Evolutionary conservation across 371 early-diverging fungal genomes (phyloP).

Genomic region (Scutellospora calospora): DNA sequence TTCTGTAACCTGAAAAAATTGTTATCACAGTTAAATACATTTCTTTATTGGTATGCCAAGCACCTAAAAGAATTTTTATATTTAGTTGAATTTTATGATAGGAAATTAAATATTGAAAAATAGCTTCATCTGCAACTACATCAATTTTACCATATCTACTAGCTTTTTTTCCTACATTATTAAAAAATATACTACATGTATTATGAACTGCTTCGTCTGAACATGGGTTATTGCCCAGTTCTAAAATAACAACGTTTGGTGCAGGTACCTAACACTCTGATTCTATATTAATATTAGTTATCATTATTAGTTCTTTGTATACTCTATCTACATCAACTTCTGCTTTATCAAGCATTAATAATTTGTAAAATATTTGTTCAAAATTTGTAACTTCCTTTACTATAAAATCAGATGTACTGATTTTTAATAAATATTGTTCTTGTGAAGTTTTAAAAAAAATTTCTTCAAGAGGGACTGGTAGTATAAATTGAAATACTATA

Average conservation of each 20-base stretch:
- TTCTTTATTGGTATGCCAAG: conserved; percentile 1
- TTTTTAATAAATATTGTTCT: neutral
- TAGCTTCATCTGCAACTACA: neutral
- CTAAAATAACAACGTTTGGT: neutral
- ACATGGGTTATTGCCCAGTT: neutral
- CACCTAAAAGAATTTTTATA: neutral
- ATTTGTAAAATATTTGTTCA: neutral
- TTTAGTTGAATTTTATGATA: neutral
- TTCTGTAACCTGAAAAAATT: neutral
- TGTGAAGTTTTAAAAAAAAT: neutral
- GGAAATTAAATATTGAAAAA: neutral
- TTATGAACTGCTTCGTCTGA: neutral
- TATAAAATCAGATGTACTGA: neutral
- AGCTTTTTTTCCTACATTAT: neutral
- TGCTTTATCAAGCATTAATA: neutral
- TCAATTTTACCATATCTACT: neutral
- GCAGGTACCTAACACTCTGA: neutral
- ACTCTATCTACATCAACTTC: neutral
- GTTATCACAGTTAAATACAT: conserved; percentile 21
- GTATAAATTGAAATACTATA: neutral
- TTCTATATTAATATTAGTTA: neutral
- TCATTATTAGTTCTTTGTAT: neutral
- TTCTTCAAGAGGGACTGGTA: neutral
- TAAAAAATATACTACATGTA: neutral
- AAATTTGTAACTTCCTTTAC: neutral